Percentiles rank a stretch among this genome's conserved stretches.
These are phyloP conservation scores for Cyathus pygmaeus DNA, from an alignment of 1,284 basidiomycete genomes.

Conservation along the genomic window DNA sequence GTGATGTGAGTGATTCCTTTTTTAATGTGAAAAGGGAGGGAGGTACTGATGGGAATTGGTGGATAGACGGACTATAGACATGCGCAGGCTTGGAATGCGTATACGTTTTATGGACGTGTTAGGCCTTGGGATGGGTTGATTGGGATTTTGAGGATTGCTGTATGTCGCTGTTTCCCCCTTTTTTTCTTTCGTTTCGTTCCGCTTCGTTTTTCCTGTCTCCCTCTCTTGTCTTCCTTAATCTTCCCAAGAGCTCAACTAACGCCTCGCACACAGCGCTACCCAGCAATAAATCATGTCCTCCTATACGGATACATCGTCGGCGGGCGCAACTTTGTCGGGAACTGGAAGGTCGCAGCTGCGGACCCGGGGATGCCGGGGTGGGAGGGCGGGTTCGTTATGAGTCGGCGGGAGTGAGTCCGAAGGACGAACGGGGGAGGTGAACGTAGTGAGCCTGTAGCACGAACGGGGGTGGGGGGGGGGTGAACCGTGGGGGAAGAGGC, in stretches of 20 bases:
- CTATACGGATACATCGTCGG: constrained; percentile 78
- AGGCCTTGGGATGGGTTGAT: constrained; percentile 76
- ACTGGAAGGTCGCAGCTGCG: constrained; percentile 61
- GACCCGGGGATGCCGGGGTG: constrained; percentile 56
- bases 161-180: constrained; percentile 27
- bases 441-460: too few relatives aligned
- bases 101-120: constrained; percentile 70
- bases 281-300: constrained; percentile 54
- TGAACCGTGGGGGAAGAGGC: too few relatives aligned
- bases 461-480: too few relatives aligned
- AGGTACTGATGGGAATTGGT: constrained; percentile 10
- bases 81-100: constrained; percentile 68
- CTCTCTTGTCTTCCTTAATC: too few relatives aligned
- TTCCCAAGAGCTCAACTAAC: too few relatives aligned
- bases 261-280: constrained; percentile 28
- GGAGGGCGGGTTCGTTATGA: constrained; percentile 69
- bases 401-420: constrained; percentile 52
- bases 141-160: constrained; percentile 64
- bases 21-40: too few relatives aligned
- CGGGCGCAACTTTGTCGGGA: constrained; percentile 72
- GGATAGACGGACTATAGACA: constrained; percentile 63
- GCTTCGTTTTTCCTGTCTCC: too few relatives aligned
- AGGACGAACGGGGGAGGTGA: too few relatives aligned
- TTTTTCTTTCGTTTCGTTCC: constrained; percentile 2
- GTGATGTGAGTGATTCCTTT: constrained; percentile 42